Evolutionary conservation across 2,329 filamentous ascomycete genomes (phyloP).

Genomic region (Alternaria sp.): DNA sequence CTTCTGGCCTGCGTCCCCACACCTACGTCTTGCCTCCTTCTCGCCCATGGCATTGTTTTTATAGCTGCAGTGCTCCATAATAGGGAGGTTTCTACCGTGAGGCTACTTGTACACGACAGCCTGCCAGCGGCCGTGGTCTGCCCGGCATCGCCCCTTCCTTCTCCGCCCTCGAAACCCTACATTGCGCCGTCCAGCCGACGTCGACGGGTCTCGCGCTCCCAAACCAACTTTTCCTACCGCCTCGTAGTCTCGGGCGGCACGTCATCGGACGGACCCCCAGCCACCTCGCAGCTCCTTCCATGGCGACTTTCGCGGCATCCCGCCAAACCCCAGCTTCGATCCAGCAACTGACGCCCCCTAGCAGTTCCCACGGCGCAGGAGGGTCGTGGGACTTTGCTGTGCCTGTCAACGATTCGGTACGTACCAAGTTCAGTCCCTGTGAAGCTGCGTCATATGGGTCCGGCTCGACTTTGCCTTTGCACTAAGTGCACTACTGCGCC

Average conservation of each 20-base stretch:
- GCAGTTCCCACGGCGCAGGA: conserved; percentile 50
- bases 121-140: conserved; percentile 11
- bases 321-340: conserved; percentile 38
- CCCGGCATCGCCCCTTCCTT: conserved; percentile 14
- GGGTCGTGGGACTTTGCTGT: conserved; percentile 52
- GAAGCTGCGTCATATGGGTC: conserved; percentile 23
- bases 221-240: conserved; percentile 1
- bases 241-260: conserved; percentile 12
- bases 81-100: conserved; percentile 14
- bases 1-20: conserved; percentile 26
- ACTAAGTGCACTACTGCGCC: conserved; percentile 33
- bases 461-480: conserved; percentile 1
- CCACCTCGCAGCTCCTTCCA: conserved; percentile 25
- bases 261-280: conserved; percentile 15
- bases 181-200: conserved; percentile 7
- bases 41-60: conserved; percentile 21
- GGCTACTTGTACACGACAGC: conserved; percentile 10
- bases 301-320: conserved; percentile 46
- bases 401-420: conserved; percentile 47
- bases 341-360: conserved; percentile 51
- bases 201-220: conserved; percentile 15
- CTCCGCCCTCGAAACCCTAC: background rate
- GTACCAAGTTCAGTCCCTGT: conserved; percentile 26
- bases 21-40: conserved; percentile 21
- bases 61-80: conserved; percentile 20